Evolutionary conservation across 305 asterid genomes (phyloP).

Genomic region (Stenogyne calaminthoides): DNA sequence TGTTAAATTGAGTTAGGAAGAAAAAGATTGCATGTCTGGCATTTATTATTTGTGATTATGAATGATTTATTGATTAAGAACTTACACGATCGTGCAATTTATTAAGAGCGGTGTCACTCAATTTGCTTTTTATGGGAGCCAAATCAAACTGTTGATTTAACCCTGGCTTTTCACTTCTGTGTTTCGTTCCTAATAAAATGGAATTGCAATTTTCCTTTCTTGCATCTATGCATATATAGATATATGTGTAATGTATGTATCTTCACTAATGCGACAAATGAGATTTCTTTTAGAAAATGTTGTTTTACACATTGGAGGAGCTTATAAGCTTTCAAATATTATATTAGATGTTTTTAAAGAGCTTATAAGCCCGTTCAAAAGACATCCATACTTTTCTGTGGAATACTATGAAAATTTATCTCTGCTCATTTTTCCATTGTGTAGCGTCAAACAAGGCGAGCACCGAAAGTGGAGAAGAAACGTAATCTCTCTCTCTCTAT

Average conservation of each 20-base stretch:
- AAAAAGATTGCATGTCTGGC: background rate
- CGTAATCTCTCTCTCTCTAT: conserved; percentile 42
- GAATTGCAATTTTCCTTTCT: background rate
- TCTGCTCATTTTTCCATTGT: conserved; percentile 20
- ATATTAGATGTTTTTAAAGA: background rate
- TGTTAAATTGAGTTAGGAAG: no score
- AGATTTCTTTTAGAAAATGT: background rate
- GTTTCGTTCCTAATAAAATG: background rate
- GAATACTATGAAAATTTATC: conserved; percentile 1
- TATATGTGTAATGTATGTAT: no score
- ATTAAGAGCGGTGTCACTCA: no score
- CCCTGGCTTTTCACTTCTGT: background rate
- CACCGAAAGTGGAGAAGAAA: conserved; percentile 49
- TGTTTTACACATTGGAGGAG: background rate
- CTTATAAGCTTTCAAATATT: background rate
- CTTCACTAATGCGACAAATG: no score
- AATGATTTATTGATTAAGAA: background rate
- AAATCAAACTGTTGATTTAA: background rate
- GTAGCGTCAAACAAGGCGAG: conserved; percentile 45
- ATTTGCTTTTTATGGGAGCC: background rate
- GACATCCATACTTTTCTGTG: background rate
- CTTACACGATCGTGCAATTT: background rate
- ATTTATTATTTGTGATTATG: background rate
- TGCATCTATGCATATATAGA: no score
- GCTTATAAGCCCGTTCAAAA: no score